Evolutionary conservation across 495 filamentous ascomycete genomes (phyloP), one percentile per base, ranked within the genome.

Genomic region (Xylaria castorea): DNA sequence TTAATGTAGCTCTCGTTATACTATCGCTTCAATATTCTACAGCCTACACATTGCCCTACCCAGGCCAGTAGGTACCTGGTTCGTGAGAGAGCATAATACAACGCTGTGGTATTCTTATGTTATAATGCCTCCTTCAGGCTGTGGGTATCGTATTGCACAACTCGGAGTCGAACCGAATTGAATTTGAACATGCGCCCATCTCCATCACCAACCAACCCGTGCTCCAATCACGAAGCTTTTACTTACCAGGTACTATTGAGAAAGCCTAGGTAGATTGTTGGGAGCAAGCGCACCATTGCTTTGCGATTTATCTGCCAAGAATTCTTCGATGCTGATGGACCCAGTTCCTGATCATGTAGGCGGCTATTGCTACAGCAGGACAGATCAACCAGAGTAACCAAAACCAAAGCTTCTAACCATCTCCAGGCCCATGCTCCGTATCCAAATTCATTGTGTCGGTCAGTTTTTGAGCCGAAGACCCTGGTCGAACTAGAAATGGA

Each of bases 371-470:
- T 25, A 50, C 5, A 5, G 14, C 63, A 8, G 40, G 38, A n/a
- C 14, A 22, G 20, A 34, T 64, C 50, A 57, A 16, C 48, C 34
- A 53, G 20, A 51, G 48, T 51, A 38, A 68, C 50, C 25, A 32
- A 42, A 30, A 70, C 46, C n/a, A 5, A 22, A 32, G 53, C 44
- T 42, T 53, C 48, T 65, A 71, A 22, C 48, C 60, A 32, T 38
- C 14, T 11, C 32, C 32, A 12, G 34, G 22, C 40, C 74, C 67
- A 48, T 76, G 70, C 11, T 80, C 77, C 38, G 73, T 3, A 53
- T 80, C 78, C 12, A 80, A 65, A 51, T 80, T 76, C 75, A 78
- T 78, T 46, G 74, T 64, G 65, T 78, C 76, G 14, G 73, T 57
- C 14, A 68, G 36, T 2, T 48, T 66, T 66, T 73, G 74, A 9